Evolutionary conservation across 768 basidiomycete species (phyloP).

Genomic region (Antrodiella citrinella): DNA sequence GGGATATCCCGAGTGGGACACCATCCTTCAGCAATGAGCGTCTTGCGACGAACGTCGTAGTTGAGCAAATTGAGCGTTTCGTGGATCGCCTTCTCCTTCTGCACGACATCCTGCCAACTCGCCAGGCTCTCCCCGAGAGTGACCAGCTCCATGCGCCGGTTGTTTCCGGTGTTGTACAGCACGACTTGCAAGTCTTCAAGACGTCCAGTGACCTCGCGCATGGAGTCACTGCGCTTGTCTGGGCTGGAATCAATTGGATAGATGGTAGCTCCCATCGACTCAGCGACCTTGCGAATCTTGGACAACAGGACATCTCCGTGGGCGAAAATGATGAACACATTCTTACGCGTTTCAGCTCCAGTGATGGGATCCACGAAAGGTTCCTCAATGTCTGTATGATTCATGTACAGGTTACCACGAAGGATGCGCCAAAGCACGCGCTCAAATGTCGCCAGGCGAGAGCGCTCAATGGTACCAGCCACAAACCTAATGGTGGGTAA

Average conservation of each 20-base stretch:
- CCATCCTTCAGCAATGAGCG: slow-evolving; percentile 96
- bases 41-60: slow-evolving; percentile 90
- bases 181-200: slow-evolving; percentile 89
- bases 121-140: slow-evolving; percentile 79
- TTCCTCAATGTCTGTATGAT: slow-evolving; percentile 90
- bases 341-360: slow-evolving; percentile 83
- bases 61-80: slow-evolving; percentile 94
- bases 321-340: slow-evolving; percentile 99
- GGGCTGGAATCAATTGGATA: slow-evolving; percentile 95
- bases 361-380: slow-evolving; percentile 86
- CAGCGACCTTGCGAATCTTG: slow-evolving; percentile 97
- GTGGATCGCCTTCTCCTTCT: slow-evolving; percentile 93
- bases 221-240: slow-evolving; percentile 84
- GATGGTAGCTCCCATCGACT: slow-evolving; percentile 97
- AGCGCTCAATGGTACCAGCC: slow-evolving; percentile 91
- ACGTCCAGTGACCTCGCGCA: slow-evolving; percentile 80
- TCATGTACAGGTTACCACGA: slow-evolving; percentile 98
- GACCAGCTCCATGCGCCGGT: slow-evolving; percentile 72
- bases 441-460: slow-evolving; percentile 88
- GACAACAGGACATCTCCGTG: slow-evolving; percentile 87
- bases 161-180: slow-evolving; percentile 82
- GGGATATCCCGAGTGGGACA: slow-evolving; percentile 89
- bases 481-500: slow-evolving; percentile 58
- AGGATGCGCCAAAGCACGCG: slow-evolving; percentile 97
- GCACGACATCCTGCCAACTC: slow-evolving; percentile 90